A percentile compares a stretch with the other conserved stretches of the same genome.
phyloP scores from a whole-genome alignment of 1,139 yeast genomes.

The Suhomyces maxii region DNA sequence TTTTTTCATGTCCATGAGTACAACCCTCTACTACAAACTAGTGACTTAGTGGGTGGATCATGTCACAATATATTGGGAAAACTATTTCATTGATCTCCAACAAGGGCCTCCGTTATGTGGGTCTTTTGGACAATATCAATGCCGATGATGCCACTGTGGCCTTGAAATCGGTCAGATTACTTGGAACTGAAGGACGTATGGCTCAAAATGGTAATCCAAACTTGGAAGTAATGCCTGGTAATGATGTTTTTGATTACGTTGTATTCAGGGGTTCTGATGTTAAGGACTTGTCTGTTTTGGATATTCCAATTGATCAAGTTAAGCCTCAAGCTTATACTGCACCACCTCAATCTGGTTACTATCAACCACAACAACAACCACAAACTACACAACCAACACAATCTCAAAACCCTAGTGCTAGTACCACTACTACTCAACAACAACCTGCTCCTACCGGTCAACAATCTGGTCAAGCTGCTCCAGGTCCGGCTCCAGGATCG shows the following conservation, averaged over 20 bases:
- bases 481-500: constrained; percentile 9
- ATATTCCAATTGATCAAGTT: constrained; percentile 57
- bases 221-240: constrained; percentile 73
- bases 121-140: constrained; percentile 80
- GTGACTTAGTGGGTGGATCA: constrained; percentile 19
- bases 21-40: not conserved
- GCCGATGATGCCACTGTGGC: constrained; percentile 93
- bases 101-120: constrained; percentile 87
- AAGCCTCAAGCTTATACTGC: constrained; percentile 32
- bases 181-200: constrained; percentile 92
- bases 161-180: constrained; percentile 74
- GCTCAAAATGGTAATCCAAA: constrained; percentile 57
- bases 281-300: constrained; percentile 83
- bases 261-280: constrained; percentile 93
- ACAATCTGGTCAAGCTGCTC: constrained; percentile 12
- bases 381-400: constrained; percentile 20
- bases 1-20: not conserved
- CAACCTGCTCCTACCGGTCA: constrained; percentile 27
- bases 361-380: constrained; percentile 11
- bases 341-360: constrained; percentile 15
- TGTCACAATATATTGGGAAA: constrained; percentile 91
- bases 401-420: constrained; percentile 7
- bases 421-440: constrained; percentile 14
- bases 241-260: constrained; percentile 73
- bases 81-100: constrained; percentile 86